Percentiles rank a stretch among this genome's conserved stretches.
phyloP scores from a whole-genome alignment of 768 basidiomycete species.

The Lactarius tabidus region DNA sequence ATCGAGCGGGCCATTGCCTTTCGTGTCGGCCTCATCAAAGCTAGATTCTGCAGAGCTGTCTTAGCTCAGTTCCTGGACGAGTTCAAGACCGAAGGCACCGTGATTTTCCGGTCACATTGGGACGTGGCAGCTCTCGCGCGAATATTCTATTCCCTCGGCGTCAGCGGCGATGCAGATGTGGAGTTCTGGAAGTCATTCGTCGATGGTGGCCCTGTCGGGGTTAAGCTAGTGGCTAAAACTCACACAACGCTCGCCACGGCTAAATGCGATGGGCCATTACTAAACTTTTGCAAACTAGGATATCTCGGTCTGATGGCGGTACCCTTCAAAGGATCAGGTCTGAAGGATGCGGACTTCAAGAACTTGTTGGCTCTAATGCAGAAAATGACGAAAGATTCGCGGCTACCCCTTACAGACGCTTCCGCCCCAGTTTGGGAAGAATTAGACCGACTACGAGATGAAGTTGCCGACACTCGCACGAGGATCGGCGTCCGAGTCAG shows the following conservation, averaged over 20 bases:
- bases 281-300: constrained; percentile 13
- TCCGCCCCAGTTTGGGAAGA: constrained; percentile 4
- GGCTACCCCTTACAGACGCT: background rate
- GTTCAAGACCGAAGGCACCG: background rate
- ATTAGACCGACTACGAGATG: background rate
- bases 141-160: background rate
- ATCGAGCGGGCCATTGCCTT: background rate
- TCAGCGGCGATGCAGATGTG: background rate
- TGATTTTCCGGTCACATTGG: constrained; percentile 7
- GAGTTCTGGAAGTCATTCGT: background rate
- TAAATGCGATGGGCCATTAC: constrained; percentile 3
- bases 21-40: background rate
- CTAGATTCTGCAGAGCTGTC: background rate
- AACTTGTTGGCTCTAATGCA: background rate
- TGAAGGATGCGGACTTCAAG: background rate
- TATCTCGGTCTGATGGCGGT: background rate
- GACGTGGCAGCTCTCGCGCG: constrained; percentile 8
- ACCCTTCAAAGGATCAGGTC: background rate
- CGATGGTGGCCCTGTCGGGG: background rate
- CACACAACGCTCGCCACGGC: background rate
- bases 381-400: background rate
- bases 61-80: background rate
- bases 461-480: background rate
- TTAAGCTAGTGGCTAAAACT: background rate
- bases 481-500: too few relatives aligned